Evolutionary conservation across 2,329 filamentous ascomycete species (phyloP), one percentile per base, ranked within the genome.

Genomic region (Coniella vitis): DNA sequence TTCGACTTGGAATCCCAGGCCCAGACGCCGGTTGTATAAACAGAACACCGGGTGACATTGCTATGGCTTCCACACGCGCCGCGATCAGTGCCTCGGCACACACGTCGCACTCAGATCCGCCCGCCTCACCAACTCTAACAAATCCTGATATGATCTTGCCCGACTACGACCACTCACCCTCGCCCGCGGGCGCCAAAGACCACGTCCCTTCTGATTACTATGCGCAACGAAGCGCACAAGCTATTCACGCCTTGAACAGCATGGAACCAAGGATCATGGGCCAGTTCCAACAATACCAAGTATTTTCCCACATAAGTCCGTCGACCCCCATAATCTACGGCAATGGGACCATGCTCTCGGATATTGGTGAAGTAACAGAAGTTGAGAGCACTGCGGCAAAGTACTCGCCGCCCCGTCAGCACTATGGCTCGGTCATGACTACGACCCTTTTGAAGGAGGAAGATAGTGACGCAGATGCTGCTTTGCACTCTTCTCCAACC

Each of bases 91-190:
- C 49, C 49, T 60, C 60, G 44, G 55, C 60, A 48, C 53, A 65
- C 38, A 56, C 59, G 54, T 62, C 65, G 32, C 74, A 76, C 57
- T 65, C 70, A 16, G 62, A 73, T 38, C 67, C 74, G 50, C 83
- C 86, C 55, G 81, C 81, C 12, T 94, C 88, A 52, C 90, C 90
- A 40, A 95, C 90, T 2, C 72, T 96, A 60, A 94, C 89, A 48
- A 94, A 95, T 65, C 89, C 90, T 45, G 90, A 95, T 65, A 90
- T 95, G 88, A 95, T 96, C 60, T 72, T 96, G 45, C 90, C 90
- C 53, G 83, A 86, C 63, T 82, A 84, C 61, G 79, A 81, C 56
- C 75, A 74, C 64, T 63, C 77, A 63, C 56, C 71, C 65, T 64
- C 71, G 64, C 67, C 76, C 61, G 38, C 38, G 2, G 71, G 74